Percentiles rank a stretch among this genome's conserved stretches.
These are phyloP conservation scores for Graphilbum ipis-grandicollis DNA, from an alignment of 2,329 filamentous ascomycete genomes.

Conservation along the genomic window DNA sequence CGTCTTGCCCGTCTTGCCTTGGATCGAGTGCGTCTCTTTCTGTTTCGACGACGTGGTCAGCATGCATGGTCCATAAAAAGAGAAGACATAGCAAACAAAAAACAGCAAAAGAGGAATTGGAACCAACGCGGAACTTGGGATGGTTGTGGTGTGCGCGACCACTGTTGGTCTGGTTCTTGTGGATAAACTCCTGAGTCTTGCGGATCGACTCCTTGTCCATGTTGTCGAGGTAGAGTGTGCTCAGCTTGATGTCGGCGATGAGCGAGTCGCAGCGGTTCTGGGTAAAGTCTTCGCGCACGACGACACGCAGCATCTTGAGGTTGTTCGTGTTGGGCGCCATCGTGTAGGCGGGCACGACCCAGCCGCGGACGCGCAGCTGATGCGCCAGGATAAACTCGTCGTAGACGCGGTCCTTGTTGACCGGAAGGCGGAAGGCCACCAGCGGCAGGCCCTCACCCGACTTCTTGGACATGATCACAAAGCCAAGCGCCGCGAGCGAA, in stretches of 20 bases:
- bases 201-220: slow-evolving; percentile 59
- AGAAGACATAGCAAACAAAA: not conserved
- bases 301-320: slow-evolving; percentile 82
- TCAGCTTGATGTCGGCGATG: slow-evolving; percentile 62
- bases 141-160: slow-evolving; percentile 35
- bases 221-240: slow-evolving; percentile 49
- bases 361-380: slow-evolving; percentile 69
- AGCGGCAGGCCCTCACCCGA: slow-evolving; percentile 67
- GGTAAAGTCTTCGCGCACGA: slow-evolving; percentile 85
- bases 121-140: slow-evolving; percentile 29
- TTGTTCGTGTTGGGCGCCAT: slow-evolving; percentile 79
- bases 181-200: slow-evolving; percentile 49
- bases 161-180: slow-evolving; percentile 33
- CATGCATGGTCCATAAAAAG: not conserved
- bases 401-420: slow-evolving; percentile 39
- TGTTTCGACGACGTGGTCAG: slow-evolving; percentile 16
- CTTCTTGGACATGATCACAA: slow-evolving; percentile 74
- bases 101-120: not conserved
- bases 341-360: slow-evolving; percentile 92
- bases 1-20: slow-evolving; percentile 82
- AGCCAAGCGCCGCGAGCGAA: slow-evolving; percentile 56
- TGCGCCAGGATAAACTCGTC: slow-evolving; percentile 71
- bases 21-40: slow-evolving; percentile 70
- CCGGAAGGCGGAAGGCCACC: slow-evolving; percentile 68
- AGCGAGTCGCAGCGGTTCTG: slow-evolving; percentile 66